Evolutionary conservation across 1,139 yeast species (phyloP).

Genomic region (Torulaspora pretoriensis): DNA sequence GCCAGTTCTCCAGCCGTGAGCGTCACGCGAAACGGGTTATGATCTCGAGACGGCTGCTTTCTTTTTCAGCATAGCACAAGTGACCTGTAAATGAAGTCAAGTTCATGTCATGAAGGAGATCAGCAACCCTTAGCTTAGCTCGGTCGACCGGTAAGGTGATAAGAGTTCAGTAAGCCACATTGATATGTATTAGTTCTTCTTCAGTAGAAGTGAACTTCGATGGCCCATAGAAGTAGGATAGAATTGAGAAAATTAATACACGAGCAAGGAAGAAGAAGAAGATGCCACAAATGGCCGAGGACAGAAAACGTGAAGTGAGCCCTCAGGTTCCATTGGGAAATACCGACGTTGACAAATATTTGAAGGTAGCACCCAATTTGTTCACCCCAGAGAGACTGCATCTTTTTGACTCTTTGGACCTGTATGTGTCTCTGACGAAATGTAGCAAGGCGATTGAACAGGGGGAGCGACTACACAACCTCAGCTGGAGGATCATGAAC

Average conservation of each 20-base stretch:
- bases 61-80: background rate
- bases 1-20: no score
- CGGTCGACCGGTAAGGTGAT: background rate
- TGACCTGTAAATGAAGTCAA: conserved; percentile 2
- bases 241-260: background rate
- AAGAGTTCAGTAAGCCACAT: background rate
- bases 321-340: conserved; percentile 1
- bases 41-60: conserved; percentile 5
- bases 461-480: conserved; percentile 34
- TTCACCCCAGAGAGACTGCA: conserved; percentile 35
- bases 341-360: conserved; percentile 15
- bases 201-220: conserved; percentile 2
- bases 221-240: conserved; percentile 2
- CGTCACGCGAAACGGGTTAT: conserved; percentile 6
- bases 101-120: background rate
- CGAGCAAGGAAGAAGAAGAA: conserved; percentile 1
- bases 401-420: conserved; percentile 30
- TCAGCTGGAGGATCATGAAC: conserved; percentile 36
- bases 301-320: conserved; percentile 1
- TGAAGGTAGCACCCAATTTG: conserved; percentile 34
- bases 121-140: background rate
- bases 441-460: conserved; percentile 29
- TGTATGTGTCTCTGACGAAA: conserved; percentile 31
- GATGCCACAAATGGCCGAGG: conserved; percentile 1
- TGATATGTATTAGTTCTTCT: conserved; percentile 4